Evolutionary conservation across 1,284 basidiomycete species (phyloP).

Genomic region (Tremellales sp.): DNA sequence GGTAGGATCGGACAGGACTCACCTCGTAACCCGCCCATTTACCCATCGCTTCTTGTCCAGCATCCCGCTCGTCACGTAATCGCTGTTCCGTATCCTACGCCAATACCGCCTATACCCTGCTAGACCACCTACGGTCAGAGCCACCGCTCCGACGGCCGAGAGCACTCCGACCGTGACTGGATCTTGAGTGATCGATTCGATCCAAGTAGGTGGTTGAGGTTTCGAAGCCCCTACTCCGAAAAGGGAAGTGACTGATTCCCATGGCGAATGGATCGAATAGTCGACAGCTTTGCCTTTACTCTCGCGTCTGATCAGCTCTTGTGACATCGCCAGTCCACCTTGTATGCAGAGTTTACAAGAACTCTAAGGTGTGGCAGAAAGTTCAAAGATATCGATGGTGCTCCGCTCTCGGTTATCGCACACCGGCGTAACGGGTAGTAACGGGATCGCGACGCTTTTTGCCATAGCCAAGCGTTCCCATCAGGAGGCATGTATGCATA

Average conservation of each 20-base stretch:
- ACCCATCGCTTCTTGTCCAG: slow-evolving; percentile 60
- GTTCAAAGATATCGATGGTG: no score
- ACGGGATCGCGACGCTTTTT: no score
- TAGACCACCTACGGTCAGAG: slow-evolving; percentile 48
- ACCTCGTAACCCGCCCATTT: slow-evolving; percentile 70
- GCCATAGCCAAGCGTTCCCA: no score
- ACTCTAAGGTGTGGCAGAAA: no score
- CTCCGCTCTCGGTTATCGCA: no score
- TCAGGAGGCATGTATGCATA: no score
- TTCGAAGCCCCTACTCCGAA: slow-evolving; percentile 1
- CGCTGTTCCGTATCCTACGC: slow-evolving; percentile 58
- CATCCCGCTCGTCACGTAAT: slow-evolving; percentile 62
- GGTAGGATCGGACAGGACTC: slow-evolving; percentile 26
- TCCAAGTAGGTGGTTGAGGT: slow-evolving; percentile 1
- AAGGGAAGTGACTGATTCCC: slow-evolving; percentile 13
- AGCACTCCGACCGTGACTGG: slow-evolving; percentile 31
- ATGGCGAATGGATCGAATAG: slow-evolving; percentile 4
- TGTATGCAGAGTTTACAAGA: no score
- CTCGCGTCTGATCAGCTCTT: no score
- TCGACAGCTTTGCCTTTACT: not conserved
- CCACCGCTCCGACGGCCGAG: slow-evolving; percentile 37
- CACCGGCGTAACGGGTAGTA: no score
- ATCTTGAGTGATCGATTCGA: slow-evolving; percentile 20
- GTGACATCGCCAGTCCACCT: no score
- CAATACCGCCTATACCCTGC: slow-evolving; percentile 58